Base-by-base conservation (phyloP, 371 early-diverging fungal species). In the Circinella umbellata region DNA sequence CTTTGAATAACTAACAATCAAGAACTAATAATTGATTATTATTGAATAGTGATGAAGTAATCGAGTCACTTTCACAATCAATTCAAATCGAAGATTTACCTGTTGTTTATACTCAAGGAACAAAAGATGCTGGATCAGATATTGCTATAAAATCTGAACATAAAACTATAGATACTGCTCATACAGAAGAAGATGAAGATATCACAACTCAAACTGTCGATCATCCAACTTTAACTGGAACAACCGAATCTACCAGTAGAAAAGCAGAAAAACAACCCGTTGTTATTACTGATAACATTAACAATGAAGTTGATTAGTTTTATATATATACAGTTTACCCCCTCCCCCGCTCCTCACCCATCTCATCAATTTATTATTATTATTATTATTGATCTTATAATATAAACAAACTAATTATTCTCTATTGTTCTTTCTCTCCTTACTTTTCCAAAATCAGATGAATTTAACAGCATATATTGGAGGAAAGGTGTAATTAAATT, bases 31-130 rank as follows among this genome's bases (percentile, higher is more conserved):
- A n/a, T n/a, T n/a, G n/a, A n/a, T n/a, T n/a, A n/a, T n/a, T n/a
- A n/a, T n/a, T n/a, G n/a, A n/a, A 57, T 35, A 74, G 74, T 11
- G 68, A 70, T 17, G 70, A 74, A 15, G 49, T 74, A 27, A 37
- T 70, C 11, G 57, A 66, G 10, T 68, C 74, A 7, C 47, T 74
- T 18, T 64, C 67, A n/a, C 61, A 70, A 49, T 57, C 42, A 37
- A 74, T 74, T 48, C 57, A 39, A 15, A 47, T 59, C 20, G 70
- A 60, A 14, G 61, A 70, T 27, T 63, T 74, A 1, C 74, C 74
- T 15, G n/a, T 36, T 17, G 66, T 68, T 14, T 74, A 74, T 18
- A 59, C 18, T 7, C 63, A 37, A 13, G 27, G 39, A 20, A 47
- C 47, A 54, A 54, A 68, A 39, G 62, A 61, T 61, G 62, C 62